phyloP scores from a whole-genome alignment of 2,329 filamentous ascomycete species.

The Chaetomiaceae sp. region DNA sequence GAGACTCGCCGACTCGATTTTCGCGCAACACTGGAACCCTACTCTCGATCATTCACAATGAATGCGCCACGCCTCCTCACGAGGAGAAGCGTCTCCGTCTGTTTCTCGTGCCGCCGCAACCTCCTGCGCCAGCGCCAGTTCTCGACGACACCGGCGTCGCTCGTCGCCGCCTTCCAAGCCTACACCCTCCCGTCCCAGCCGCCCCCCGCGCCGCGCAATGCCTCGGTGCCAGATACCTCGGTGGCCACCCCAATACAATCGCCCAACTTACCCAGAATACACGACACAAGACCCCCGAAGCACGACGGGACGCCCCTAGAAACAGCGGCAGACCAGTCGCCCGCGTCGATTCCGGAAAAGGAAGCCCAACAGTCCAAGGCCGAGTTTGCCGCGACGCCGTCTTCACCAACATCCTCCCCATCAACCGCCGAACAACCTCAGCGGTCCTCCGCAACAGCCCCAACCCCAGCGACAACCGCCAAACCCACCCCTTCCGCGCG shows the following conservation, averaged over 20 bases:
- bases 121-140: conserved; percentile 40
- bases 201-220: conserved; percentile 39
- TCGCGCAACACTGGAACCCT: too few species aligned
- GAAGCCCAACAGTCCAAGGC: conserved; percentile 65
- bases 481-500: conserved; percentile 30
- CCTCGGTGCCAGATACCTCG: conserved; percentile 44
- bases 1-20: too few species aligned
- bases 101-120: conserved; percentile 39
- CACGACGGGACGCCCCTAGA: conserved; percentile 14
- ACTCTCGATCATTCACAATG: conserved; percentile 39
- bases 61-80: conserved; percentile 36
- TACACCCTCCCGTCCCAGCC: conserved; percentile 45
- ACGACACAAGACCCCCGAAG: conserved; percentile 48
- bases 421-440: conserved; percentile 20
- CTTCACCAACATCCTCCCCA: conserved; percentile 31
- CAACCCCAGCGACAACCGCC: neutral
- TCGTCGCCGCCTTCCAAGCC: conserved; percentile 44
- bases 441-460: neutral
- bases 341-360: conserved; percentile 52
- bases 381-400: conserved; percentile 24
- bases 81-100: conserved; percentile 35
- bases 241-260: conserved; percentile 39
- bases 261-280: conserved; percentile 43
- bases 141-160: conserved; percentile 32
- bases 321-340: conserved; percentile 26